Base-by-base conservation (phyloP, 352 stramenopile genomes). In the Pelagophyceae sp. region DNA sequence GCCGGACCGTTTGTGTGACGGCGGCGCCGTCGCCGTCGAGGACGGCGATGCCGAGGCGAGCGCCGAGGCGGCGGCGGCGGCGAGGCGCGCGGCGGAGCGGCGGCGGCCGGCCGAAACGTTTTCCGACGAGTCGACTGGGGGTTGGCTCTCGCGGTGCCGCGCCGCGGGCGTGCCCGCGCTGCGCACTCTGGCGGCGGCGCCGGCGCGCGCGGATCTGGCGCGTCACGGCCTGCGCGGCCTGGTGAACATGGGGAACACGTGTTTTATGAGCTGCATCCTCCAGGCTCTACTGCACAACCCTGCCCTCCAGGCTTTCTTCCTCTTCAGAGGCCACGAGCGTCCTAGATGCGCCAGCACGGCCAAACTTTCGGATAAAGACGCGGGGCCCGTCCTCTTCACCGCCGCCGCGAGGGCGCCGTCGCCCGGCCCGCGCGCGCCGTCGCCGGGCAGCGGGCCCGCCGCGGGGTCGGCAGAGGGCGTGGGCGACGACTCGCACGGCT, bases 251-350 rank as follows among this genome's bases (percentile, higher is more conserved):
- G 80, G 80, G 2, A 82, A 80, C 45, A 83, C 80, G 20, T 83
- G 80, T 40, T 83, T 83, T 72, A 83, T 83, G 80, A 81, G 69
- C 78, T 83, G 78, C 64, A 76, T 83, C 32, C 72, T 83, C 50
- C 80, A 83, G 69, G 80, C 77, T n/a, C 65, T 77, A 17, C 17
- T 79, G 20, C 76, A 79, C 71, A 78, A 77, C 20, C 76, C 76
- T 20, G 15, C 76, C 29, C 29, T 78, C 1, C 63, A 63, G 3
- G 38, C 38, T 11, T 80, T 60, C 20, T 61, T 83, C 33, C 72
- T 83, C 35, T 33, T 76, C 51, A 35, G 76, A 1, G 45, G n/a
- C 15, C 70, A 78, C 33, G 58, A 15, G 58, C 58, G 58, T 5
- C 11, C 45, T 11, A 54, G 11, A 54, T 67, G 58, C 58, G 50